A percentile compares a stretch with the other conserved stretches of the same genome.
Evolutionary conservation across 257 asterid genomes (phyloP).

Genomic region (Cordia subcordata): DNA sequence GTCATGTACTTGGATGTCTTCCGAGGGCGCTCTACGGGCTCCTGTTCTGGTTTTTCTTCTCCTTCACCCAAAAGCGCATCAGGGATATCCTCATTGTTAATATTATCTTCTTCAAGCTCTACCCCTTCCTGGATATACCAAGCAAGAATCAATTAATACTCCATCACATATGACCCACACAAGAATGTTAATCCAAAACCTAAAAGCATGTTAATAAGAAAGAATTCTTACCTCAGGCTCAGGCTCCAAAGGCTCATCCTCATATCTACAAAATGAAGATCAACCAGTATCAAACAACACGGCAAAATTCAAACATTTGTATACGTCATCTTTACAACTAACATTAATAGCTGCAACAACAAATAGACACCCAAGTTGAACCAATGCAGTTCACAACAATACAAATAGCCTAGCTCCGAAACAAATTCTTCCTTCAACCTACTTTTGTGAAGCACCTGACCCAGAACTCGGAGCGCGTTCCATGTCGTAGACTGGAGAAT

Average conservation of each 20-base stretch:
- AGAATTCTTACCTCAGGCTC: conserved; percentile 63
- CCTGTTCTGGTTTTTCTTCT: conserved; percentile 63
- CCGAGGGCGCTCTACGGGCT: conserved; percentile 57
- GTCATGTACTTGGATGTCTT: conserved; percentile 92
- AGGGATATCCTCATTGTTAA: conserved; percentile 41
- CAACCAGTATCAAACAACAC: background rate
- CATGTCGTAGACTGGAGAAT: no score
- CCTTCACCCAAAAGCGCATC: conserved; percentile 61
- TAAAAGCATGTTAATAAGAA: background rate
- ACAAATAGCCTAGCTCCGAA: no score
- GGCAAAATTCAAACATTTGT: no score
- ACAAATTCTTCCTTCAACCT: no score
- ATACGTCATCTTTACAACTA: no score
- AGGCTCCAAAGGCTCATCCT: conserved; percentile 84
- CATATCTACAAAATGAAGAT: conserved; percentile 40
- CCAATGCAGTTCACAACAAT: no score
- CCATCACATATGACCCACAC: background rate
- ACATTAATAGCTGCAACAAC: no score
- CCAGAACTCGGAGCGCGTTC: no score
- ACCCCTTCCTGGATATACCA: conserved; percentile 62
- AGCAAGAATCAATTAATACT: background rate
- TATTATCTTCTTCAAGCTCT: conserved; percentile 63
- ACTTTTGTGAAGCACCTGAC: no score
- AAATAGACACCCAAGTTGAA: no score
- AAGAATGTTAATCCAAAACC: background rate